Conservation (phyloP, 148 eudicot genomes). For the Chenopodium formosanum region DNA sequence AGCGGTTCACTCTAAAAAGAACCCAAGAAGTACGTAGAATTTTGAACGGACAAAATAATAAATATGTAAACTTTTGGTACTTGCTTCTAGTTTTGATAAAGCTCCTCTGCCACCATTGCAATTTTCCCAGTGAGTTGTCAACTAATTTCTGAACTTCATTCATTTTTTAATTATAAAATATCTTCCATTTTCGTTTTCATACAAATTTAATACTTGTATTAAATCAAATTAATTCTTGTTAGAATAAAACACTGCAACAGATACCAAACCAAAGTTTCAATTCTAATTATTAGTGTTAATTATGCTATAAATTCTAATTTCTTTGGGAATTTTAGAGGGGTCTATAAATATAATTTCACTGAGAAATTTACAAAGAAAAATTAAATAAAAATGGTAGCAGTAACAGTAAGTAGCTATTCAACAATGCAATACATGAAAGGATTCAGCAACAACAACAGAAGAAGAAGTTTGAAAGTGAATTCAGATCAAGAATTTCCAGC, state of each 20-base stretch:
- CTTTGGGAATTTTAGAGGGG: too few species aligned
- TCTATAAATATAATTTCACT: background rate
- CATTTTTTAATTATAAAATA: background rate
- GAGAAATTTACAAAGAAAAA: too few species aligned
- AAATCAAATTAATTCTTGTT: too few species aligned
- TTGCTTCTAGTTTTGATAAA: background rate
- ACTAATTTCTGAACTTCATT: background rate
- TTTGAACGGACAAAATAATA: too few species aligned
- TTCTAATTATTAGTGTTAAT: too few species aligned
- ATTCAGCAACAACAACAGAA: slow-evolving; percentile 5
- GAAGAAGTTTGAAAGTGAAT: slow-evolving; percentile 19
- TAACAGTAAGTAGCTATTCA: slow-evolving; percentile 1
- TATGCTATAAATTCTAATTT: too few species aligned
- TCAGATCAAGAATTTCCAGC: slow-evolving; percentile 55
- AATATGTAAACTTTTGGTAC: background rate
- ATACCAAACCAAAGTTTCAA: too few species aligned
- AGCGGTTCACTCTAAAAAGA: too few species aligned
- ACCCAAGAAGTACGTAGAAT: too few species aligned
- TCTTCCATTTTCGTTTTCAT: too few species aligned
- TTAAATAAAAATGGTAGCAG: background rate
- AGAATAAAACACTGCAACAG: too few species aligned
- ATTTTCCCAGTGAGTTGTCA: background rate
- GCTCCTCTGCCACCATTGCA: background rate
- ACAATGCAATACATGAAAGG: slow-evolving; percentile 12
- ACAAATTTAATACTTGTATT: too few species aligned